Evolutionary conservation across 768 basidiomycete species (phyloP).

Genomic region (Tulasnella calospora): DNA sequence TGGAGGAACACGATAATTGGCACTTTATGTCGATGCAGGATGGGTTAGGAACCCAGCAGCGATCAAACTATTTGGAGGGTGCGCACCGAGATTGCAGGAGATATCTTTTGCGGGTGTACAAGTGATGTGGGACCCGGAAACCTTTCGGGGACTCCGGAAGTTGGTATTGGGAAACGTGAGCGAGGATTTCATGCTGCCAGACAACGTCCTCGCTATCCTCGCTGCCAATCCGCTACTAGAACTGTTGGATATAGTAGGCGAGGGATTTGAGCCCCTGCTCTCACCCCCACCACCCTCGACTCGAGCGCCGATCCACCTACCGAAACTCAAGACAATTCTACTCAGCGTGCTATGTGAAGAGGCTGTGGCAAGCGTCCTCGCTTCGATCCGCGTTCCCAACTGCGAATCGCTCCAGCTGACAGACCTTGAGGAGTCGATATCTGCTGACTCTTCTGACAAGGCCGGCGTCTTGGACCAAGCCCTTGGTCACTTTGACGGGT

Average conservation of each 20-base stretch:
- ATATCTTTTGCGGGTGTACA: neutral
- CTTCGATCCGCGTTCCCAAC: neutral
- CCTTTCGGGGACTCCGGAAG: neutral
- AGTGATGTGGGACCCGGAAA: neutral
- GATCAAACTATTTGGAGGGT: neutral
- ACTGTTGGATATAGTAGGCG: neutral
- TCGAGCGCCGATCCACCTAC: neutral
- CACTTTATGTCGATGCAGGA: too few relatives aligned
- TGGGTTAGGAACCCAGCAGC: too few relatives aligned
- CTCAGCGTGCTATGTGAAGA: neutral
- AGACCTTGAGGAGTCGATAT: neutral
- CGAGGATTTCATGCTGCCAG: neutral
- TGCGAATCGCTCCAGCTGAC: neutral
- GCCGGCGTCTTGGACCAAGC: neutral
- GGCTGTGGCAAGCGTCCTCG: neutral
- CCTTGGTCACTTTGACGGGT: neutral
- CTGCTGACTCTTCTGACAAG: neutral
- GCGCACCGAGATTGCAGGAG: neutral
- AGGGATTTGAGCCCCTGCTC: too few relatives aligned
- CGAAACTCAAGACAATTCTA: neutral
- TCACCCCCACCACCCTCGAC: neutral
- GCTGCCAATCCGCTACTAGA: neutral
- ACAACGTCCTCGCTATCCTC: neutral
- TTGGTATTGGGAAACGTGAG: neutral
- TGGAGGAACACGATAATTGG: neutral